Conservation (phyloP, 306 rosid species). For the Leucaena leucocephala region DNA sequence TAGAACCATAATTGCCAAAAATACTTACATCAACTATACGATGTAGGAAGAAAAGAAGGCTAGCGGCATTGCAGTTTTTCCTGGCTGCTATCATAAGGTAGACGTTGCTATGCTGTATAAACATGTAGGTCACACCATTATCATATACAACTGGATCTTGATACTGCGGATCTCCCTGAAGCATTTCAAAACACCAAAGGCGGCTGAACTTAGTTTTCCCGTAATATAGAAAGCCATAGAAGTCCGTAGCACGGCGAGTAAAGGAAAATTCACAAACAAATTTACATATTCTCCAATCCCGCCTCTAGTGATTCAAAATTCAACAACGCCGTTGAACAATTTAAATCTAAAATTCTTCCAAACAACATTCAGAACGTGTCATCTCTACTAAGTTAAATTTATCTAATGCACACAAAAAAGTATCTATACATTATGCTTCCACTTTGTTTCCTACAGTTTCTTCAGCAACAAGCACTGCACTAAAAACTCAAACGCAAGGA, state of each 20-base stretch:
- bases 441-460: not conserved
- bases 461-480: not conserved
- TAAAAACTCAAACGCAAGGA: not conserved
- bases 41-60: conserved; percentile 89
- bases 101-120: conserved; percentile 92
- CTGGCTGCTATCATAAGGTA: conserved; percentile 89
- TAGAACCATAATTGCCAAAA: conserved; percentile 29
- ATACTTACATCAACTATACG: conserved; percentile 84
- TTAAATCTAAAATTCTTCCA: not conserved
- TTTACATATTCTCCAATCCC: conserved; percentile 13
- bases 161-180: conserved; percentile 91
- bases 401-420: not conserved
- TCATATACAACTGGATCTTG: conserved; percentile 92
- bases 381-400: not conserved
- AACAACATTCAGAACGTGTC: conserved; percentile 1
- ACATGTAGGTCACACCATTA: conserved; percentile 90
- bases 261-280: not conserved
- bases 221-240: not conserved
- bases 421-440: not conserved
- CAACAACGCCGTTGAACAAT: not conserved
- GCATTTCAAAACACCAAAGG: conserved; percentile 28
- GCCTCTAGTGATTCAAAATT: conserved; percentile 8
- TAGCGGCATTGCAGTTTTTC: conserved; percentile 99
- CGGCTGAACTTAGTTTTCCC: not conserved
- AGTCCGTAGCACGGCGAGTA: not conserved